Evolutionary conservation across 2,329 filamentous ascomycete species (phyloP), one percentile per base, ranked within the genome.

Genomic region (Aureobasidium sp.): DNA sequence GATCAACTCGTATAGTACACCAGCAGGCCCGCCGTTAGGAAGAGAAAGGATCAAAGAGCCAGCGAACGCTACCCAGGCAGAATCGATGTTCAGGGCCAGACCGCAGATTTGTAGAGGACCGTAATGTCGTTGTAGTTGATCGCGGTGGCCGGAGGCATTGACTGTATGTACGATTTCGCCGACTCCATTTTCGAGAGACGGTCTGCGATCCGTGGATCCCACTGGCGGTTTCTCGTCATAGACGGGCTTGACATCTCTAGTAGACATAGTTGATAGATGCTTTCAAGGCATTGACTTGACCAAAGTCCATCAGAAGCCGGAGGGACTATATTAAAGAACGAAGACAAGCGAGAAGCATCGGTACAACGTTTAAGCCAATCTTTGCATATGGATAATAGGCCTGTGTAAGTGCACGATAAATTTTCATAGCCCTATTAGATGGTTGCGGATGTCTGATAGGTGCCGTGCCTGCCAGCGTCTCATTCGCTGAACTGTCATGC

Each of bases 81-180:
- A 86, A 70, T 85, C 84, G 29, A 85, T 82, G 1, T 83, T 86
- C 55, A 87, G 72, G 0, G 82, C 84, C 49, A 73, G 63, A 29
- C 64, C 54, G 55, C 82, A 82, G 50, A 85, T 79, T 59, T 80
- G 82, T 49, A 85, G 65, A n/a, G 86, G 73, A 47, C 81, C 79
- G 69, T 85, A 86, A 67, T 87, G 85, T 16, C 85, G 78, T 62
- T 81, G 79, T 41, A 88, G 73, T 69, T 87, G 84, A 70, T 87
- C 84, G 64, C 75, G 77, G 70, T 87, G 84, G 6, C 85, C 85
- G 2, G 85, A 85, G 1, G 83, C 83, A 67, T 88, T 88, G 68
- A 87, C 70, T n/a, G 39, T 57, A 11, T 57, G 53, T 36, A 57
- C 34, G 39, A 78, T 68, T 36, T 78, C 72, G 11, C 79, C 78